A percentile compares a stretch with the other conserved stretches of the same genome.
Evolutionary conservation across 2,329 filamentous ascomycete genomes (phyloP).

Genomic region (Neobulgaria alba): DNA sequence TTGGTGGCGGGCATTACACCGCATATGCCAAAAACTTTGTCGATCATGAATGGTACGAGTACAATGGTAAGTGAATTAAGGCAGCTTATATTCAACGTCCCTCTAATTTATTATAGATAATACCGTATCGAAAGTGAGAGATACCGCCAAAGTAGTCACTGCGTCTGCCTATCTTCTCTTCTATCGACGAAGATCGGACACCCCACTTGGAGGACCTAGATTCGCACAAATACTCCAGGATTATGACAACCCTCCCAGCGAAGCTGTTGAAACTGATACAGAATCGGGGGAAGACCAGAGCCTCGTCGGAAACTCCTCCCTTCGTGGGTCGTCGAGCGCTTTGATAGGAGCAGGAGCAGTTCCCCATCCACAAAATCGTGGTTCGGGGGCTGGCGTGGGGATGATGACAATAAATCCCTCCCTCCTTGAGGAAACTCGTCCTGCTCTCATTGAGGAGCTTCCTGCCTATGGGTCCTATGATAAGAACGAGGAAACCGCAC

Average conservation of each 20-base stretch:
- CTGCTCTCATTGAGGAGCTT: conserved; percentile 17
- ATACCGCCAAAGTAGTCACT: conserved; percentile 58
- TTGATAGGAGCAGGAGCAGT: conserved; percentile 68
- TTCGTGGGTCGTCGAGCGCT: conserved; percentile 85
- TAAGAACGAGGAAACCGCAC: conserved; percentile 15
- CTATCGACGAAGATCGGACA: conserved; percentile 76
- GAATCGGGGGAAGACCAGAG: conserved; percentile 73
- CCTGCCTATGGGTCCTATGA: conserved; percentile 22
- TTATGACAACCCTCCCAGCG: conserved; percentile 41
- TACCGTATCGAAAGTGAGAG: conserved; percentile 52
- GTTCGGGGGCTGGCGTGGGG: conserved; percentile 34
- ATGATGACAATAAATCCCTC: conserved; percentile 23
- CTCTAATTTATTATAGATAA: conserved; percentile 57
- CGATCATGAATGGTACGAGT: conserved; percentile 87
- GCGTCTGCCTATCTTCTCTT: conserved; percentile 85
- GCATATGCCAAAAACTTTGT: conserved; percentile 90
- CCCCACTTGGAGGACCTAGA: conserved; percentile 68
- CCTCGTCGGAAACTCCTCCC: conserved; percentile 77
- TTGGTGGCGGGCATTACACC: conserved; percentile 94
- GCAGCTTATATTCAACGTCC: not conserved
- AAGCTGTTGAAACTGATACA: conserved; percentile 38
- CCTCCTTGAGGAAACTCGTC: no score
- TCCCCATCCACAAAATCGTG: conserved; percentile 57
- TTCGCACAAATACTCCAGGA: conserved; percentile 63
- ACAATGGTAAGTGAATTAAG: conserved; percentile 63